Conservation (phyloP, 2,329 filamentous ascomycete genomes). For the Fusarium multiceps region DNA sequence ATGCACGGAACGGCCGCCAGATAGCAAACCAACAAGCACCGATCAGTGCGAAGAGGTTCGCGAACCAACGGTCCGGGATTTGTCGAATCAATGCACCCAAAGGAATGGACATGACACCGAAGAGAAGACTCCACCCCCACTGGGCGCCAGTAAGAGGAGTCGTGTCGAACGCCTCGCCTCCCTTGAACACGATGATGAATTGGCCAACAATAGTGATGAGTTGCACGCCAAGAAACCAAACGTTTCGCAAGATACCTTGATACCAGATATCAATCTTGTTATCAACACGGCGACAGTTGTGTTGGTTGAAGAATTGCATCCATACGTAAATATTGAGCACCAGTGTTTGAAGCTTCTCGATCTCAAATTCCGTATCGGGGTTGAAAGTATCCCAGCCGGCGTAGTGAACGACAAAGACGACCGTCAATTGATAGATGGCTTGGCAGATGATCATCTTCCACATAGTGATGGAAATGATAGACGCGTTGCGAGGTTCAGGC, state of each 20-base stretch:
- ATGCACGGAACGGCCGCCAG: constrained; percentile 28
- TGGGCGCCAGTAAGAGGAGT: constrained; percentile 69
- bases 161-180: constrained; percentile 74
- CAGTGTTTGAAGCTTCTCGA: constrained; percentile 66
- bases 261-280: constrained; percentile 84
- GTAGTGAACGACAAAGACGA: constrained; percentile 71
- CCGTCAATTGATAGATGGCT: constrained; percentile 68
- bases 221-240: constrained; percentile 79
- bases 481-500: constrained; percentile 71
- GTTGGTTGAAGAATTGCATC: constrained; percentile 91
- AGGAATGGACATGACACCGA: constrained; percentile 75
- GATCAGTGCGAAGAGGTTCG: constrained; percentile 40
- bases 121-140: constrained; percentile 76
- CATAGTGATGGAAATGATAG: constrained; percentile 74
- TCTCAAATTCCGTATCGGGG: constrained; percentile 54
- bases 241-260: constrained; percentile 78
- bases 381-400: constrained; percentile 67
- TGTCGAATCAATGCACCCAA: constrained; percentile 61
- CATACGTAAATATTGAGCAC: constrained; percentile 90
- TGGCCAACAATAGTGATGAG: constrained; percentile 75
- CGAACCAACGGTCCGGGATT: constrained; percentile 53
- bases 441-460: constrained; percentile 75
- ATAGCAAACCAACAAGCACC: constrained; percentile 8
- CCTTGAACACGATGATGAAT: constrained; percentile 77
- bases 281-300: constrained; percentile 82